A percentile compares a stretch with the other conserved stretches of the same genome.
Conservation (phyloP, 345 rosid species). For the Diplotaxis tenuifolia region DNA sequence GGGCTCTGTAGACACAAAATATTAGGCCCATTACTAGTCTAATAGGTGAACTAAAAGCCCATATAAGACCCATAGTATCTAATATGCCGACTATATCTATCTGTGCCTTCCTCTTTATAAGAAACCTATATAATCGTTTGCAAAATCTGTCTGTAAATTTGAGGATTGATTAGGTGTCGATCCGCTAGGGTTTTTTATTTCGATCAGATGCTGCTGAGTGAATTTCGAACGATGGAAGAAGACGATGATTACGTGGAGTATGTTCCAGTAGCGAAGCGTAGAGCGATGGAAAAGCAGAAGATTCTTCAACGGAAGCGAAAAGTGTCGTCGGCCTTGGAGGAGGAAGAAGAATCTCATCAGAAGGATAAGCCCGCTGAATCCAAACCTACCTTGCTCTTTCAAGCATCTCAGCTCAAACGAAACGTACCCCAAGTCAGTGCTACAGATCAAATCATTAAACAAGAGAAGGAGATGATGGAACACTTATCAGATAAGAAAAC, state of each 20-base stretch:
- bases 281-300: constrained; percentile 68
- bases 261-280: constrained; percentile 75
- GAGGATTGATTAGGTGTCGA: no score
- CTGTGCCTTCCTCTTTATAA: no score
- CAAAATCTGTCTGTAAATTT: no score
- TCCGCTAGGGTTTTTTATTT: no score
- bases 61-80: no score
- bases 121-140: no score
- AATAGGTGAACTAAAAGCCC: no score
- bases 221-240: constrained; percentile 50
- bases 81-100: no score
- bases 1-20: no score
- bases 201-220: no score
- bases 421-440: constrained; percentile 78
- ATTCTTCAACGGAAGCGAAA: constrained; percentile 78
- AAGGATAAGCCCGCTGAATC: constrained; percentile 63
- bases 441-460: constrained; percentile 73
- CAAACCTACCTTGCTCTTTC: constrained; percentile 85
- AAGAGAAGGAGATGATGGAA: constrained; percentile 94
- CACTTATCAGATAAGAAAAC: constrained; percentile 79
- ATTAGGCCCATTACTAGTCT: no score
- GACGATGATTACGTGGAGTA: constrained; percentile 76
- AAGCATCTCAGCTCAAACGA: constrained; percentile 81
- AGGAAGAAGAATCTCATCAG: constrained; percentile 49
- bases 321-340: constrained; percentile 44